Evolutionary conservation across 2,329 filamentous ascomycete species (phyloP).

Genomic region (Phialophora chinensis): DNA sequence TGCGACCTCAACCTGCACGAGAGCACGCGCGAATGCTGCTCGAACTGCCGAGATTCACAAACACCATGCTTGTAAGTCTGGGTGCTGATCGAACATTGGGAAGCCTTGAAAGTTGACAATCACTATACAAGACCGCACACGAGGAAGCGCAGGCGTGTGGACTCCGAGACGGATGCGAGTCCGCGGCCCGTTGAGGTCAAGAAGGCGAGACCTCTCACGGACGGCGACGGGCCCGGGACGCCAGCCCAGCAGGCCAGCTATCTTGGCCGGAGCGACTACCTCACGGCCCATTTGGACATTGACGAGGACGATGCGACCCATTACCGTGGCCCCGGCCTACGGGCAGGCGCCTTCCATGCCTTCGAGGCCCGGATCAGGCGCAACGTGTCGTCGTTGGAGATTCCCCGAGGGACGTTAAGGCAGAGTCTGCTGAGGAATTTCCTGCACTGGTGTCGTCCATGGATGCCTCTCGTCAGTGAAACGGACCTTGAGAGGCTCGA

Average conservation of each 20-base stretch:
- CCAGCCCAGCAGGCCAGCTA: conserved; percentile 36
- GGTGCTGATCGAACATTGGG: background rate
- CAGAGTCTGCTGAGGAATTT: conserved; percentile 44
- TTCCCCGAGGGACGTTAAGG: conserved; percentile 41
- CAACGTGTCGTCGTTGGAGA: conserved; percentile 41
- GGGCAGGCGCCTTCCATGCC: conserved; percentile 31
- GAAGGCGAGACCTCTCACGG: background rate
- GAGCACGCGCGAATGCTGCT: conserved; percentile 19
- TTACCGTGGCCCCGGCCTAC: conserved; percentile 31
- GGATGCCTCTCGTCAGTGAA: conserved; percentile 46
- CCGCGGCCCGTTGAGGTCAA: background rate
- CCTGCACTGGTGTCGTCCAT: conserved; percentile 44
- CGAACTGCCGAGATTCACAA: conserved; percentile 19
- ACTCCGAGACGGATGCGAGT: background rate
- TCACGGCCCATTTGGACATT: conserved; percentile 41
- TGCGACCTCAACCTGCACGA: conserved; percentile 19
- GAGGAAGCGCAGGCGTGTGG: conserved; percentile 16
- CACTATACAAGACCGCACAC: conserved; percentile 13
- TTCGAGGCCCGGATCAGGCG: conserved; percentile 42
- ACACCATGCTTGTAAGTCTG: conserved; percentile 16
- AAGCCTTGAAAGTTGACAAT: background rate
- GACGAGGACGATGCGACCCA: conserved; percentile 42
- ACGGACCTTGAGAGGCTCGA: conserved; percentile 43
- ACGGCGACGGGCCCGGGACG: conserved; percentile 7
- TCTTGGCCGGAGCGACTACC: conserved; percentile 43